Base-by-base conservation (phyloP, 768 basidiomycete genomes). In the Rhodotorula paludigena region DNA sequence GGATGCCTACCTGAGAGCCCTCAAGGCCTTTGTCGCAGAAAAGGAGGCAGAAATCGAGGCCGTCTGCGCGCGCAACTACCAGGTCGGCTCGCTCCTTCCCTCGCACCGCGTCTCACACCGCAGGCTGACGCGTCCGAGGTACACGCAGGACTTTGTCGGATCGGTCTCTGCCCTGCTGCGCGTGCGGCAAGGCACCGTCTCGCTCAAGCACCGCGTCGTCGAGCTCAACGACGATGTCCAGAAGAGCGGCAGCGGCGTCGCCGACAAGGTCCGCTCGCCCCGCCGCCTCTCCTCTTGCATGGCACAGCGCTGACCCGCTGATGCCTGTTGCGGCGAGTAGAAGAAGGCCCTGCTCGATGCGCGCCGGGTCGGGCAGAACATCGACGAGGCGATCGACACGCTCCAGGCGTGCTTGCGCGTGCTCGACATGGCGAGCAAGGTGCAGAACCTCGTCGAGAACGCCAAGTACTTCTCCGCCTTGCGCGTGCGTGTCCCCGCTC, bases 401-500 rank as follows among this genome's bases (percentile, higher is more conserved):
- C 80, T 98, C 20, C 93, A 98, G 79, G 89, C 90, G 21, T 94
- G 90, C 76, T 80, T 99, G 66, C 86, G 92, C 65, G 86, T 98
- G 9, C 81, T 99, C 71, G 96, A 99, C 77, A 87, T 96, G 66
- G 88, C 96, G 21, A 85, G 92, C 78, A 86, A 92, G 51, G 91
- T 98, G 57, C 87, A 89, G 41, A 86, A 90, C 77, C 92, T 98
- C 87, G 89, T 99, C 74, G 84, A 85, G 74, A 87, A 92, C 74
- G 89, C 89, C 60, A 92, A 88, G 81, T 97, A 92, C 79, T 98
- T 92, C 90, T 93, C 92, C 77, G 96, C 96, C 52, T 78, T 98
- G 77, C 83, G 94, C 3, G 54, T 81, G 92, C 96, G 78, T 78
- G 91, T 82, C 45, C 32, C 18, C 11, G 32, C 68, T 48, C 60